Percentiles rank a stretch among this genome's conserved stretches.
These are phyloP conservation scores for Rhododendron kiyosumense DNA, from an alignment of 148 eudicot genomes.

Conservation along the genomic window DNA sequence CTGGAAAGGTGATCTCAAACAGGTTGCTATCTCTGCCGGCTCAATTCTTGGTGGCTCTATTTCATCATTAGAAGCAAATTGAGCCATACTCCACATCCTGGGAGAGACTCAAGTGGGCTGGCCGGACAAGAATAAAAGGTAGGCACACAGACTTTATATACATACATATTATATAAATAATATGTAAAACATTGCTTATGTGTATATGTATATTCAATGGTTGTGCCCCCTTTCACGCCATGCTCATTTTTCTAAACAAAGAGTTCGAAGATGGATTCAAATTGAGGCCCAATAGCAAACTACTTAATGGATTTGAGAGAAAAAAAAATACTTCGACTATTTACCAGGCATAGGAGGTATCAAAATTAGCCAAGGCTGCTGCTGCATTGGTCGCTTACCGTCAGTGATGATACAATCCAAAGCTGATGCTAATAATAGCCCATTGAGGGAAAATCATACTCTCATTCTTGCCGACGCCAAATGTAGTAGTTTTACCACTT, in stretches of 20 bases:
- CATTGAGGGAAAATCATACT: neutral
- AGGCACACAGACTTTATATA: neutral
- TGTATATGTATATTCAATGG: neutral
- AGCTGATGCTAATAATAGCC: neutral
- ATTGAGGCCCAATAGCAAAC: neutral
- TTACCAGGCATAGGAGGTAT: neutral
- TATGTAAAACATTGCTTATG: neutral
- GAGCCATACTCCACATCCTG: slow-evolving; percentile 29
- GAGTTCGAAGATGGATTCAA: neutral
- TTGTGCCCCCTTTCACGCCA: neutral
- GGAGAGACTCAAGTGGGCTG: neutral
- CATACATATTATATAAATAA: neutral
- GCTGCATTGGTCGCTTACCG: neutral
- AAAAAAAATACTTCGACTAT: neutral
- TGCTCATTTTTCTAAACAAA: neutral
- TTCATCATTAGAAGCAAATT: slow-evolving; percentile 29
- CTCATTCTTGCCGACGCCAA: neutral
- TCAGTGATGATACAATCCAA: neutral
- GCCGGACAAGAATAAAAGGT: neutral
- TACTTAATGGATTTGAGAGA: neutral
- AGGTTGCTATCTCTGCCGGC: slow-evolving; percentile 35
- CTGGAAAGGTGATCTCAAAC: slow-evolving; percentile 38
- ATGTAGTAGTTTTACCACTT: neutral
- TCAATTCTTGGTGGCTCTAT: slow-evolving; percentile 35
- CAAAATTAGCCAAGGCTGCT: neutral